Base-by-base conservation (phyloP, 1,284 basidiomycete genomes). In the Pulveroboletus sp. region DNA sequence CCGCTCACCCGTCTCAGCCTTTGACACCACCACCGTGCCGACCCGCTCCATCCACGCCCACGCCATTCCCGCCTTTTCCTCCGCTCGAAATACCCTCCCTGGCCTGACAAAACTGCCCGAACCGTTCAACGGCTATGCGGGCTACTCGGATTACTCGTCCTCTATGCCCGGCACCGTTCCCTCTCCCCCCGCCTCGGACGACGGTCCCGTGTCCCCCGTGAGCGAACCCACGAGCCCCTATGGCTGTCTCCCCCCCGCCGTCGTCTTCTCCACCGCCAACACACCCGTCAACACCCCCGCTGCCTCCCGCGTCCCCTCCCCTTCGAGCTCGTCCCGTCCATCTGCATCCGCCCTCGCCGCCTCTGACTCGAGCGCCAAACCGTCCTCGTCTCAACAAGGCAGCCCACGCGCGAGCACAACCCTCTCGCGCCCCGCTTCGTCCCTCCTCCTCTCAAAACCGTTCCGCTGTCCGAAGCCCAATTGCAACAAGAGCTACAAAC, bases 401-500 rank as follows among this genome's bases (percentile, higher is more conserved):
- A 65, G 75, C 32, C 61, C 75, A 11, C 74, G 74, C 40, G 69
- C 78, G 7, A 75, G 75, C 60, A 76, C 80, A 4, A 80, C 80
- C 15, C 75, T 81, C 52, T 76, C 81, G 17, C 76, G 78, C 8
- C 76, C 84, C 26, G 71, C 82, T 0, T 73, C 80, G 2, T 81
- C 81, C 15, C 71, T 84, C 16, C 74, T 86, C 19, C 68, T 82
- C 29, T 87, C 81, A 62, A 98, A 98, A 74, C 96, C 96, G 1
- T 99, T 96, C 86, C 84, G 89, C 61, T 99, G 96, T 78, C 94
- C 94, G 16, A 96, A 96, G 65, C 89, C 92, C 0, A 96, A 97
- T 55, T 99, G 96, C 79, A 95, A 95, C 78, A 99, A 99, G 82
- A 87, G 87, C 46, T 99, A 99, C 82, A 98, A 98, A 80, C 96